phyloP scores from a whole-genome alignment of 164 flowering plant species.

The Santalum album region DNA sequence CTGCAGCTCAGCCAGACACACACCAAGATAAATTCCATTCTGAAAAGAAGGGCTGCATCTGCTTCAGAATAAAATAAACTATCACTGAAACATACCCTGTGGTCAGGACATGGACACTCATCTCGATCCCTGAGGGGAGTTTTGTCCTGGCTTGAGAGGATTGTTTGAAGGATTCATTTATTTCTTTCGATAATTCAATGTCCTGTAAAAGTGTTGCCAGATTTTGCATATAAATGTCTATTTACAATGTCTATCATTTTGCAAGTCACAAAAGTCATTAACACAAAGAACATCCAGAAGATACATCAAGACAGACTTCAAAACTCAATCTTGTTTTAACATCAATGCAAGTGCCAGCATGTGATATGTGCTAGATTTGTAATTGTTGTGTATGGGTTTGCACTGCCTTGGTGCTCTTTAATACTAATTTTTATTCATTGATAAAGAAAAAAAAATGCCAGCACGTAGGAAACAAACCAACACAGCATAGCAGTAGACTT shows the following conservation, averaged over 20 bases:
- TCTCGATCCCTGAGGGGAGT: slow-evolving; percentile 84
- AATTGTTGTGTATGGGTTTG: too few species aligned
- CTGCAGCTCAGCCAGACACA: slow-evolving; percentile 28
- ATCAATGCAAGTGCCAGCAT: too few species aligned
- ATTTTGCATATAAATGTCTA: neutral
- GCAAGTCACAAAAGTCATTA: neutral
- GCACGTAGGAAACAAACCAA: neutral
- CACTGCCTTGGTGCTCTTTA: too few species aligned
- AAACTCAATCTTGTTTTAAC: too few species aligned
- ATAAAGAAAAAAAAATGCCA: too few species aligned
- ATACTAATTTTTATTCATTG: too few species aligned
- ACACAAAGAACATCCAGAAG: neutral
- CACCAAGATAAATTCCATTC: slow-evolving; percentile 1
- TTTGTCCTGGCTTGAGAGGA: slow-evolving; percentile 91
- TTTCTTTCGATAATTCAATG: slow-evolving; percentile 85
- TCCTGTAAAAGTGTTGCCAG: slow-evolving; percentile 36
- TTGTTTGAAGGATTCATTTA: slow-evolving; percentile 86
- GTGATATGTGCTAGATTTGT: too few species aligned
- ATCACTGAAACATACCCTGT: slow-evolving; percentile 55
- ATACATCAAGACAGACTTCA: too few species aligned
- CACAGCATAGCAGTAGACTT: too few species aligned
- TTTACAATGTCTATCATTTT: neutral
- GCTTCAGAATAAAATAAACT: neutral
- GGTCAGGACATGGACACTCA: slow-evolving; percentile 92
- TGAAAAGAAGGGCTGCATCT: neutral